phyloP scores from a whole-genome alignment of 805 yeast species.

The Yamadazyma olivae region DNA sequence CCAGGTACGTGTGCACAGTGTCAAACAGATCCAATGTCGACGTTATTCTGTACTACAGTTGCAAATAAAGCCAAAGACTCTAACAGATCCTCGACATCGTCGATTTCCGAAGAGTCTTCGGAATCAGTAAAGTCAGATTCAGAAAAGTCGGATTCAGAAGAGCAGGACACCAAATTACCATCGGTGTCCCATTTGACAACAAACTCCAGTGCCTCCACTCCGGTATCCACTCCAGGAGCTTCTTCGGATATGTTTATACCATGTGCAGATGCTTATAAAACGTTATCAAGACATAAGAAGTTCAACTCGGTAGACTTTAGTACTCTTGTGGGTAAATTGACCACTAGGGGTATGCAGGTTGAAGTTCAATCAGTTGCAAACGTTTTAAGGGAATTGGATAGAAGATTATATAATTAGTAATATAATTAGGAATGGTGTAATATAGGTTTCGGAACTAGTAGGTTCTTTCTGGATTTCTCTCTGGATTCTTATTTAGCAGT shows the following conservation, averaged over 20 bases:
- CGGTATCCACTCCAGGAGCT: constrained; percentile 15
- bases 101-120: background rate
- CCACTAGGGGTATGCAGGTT: constrained; percentile 83
- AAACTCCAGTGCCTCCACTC: constrained; percentile 5
- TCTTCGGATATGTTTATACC: constrained; percentile 61
- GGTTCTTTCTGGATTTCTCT: no score
- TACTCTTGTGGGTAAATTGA: constrained; percentile 67
- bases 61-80: constrained; percentile 47
- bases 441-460: background rate
- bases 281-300: constrained; percentile 76
- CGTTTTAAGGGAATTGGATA: constrained; percentile 77
- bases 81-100: background rate
- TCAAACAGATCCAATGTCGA: constrained; percentile 82
- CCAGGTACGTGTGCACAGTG: constrained; percentile 88
- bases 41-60: constrained; percentile 82
- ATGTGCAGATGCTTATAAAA: constrained; percentile 85
- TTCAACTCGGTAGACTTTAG: constrained; percentile 73
- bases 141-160: constrained; percentile 6
- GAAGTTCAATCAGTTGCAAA: constrained; percentile 90
- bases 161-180: constrained; percentile 14
- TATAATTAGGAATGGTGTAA: background rate
- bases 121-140: background rate
- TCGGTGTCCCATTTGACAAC: constrained; percentile 13
- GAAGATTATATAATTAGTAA: constrained; percentile 49
- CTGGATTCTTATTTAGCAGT: no score